Base-by-base conservation (phyloP, 1,139 yeast genomes). In the Nadsonia starkeyi-henricii region DNA sequence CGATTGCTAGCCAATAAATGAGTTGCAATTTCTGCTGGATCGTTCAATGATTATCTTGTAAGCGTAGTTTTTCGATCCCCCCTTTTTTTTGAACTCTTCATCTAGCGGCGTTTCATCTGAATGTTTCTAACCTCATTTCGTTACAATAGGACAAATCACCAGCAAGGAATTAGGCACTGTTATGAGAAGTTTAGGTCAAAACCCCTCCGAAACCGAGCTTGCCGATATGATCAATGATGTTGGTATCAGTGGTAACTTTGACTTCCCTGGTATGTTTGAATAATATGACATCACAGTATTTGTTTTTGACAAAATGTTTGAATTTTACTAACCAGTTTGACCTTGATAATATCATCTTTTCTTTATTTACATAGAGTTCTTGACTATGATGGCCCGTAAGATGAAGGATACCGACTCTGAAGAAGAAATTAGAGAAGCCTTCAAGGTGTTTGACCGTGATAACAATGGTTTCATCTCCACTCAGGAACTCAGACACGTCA, bases 371-470 rank as follows among this genome's bases (percentile, higher is more conserved):
- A 13, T 33, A 33, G 74, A 70, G 57, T 80, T 80, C 60, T 72
- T 79, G 64, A 79, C 85, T 56, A 79, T 79, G 85, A 79, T 80
- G 85, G 95, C 96, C 33, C 82, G 97, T 70, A 94, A 91, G 65
- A 81, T 89, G 79, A 85, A 84, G 70, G 95, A 91, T 61, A 86
- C 93, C 52, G 97, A 91, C 65, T 81, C 93, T 30, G 97, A 91
- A 67, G 96, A 94, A 57, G 98, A 91, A 67, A 81, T 91, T 58
- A 79, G 91, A 55, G 98, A 91, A 69, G 98, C 98, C n/a, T 91
- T 91, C 74, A 89, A 88, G 69, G 97, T 91, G 44, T 85, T 88
- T 62, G 85, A 79, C 67, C 73, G 86, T 63, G 93, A 91, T 65
- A 96, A 96, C 50, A 96, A 91, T 64, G 98, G 98, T 53, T 84